Evolutionary conservation across 192 early-diverging fungal genomes (phyloP).

Genomic region (Backusella psychrophila): DNA sequence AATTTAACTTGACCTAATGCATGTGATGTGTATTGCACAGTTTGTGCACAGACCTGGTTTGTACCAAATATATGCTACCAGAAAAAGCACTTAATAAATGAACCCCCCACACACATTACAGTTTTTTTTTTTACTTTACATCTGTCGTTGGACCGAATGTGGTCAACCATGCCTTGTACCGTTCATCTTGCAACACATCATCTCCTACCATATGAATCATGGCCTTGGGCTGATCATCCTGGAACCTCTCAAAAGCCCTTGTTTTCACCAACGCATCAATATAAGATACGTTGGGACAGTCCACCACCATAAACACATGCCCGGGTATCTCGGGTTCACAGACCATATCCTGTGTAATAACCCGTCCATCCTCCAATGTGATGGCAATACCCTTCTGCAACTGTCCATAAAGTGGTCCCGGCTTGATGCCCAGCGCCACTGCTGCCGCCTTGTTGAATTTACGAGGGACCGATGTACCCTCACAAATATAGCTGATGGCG

Average conservation of each 20-base stretch:
- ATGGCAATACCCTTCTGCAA: slow-evolving; percentile 64
- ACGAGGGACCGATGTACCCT: slow-evolving; percentile 69
- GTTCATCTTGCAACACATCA: slow-evolving; percentile 57
- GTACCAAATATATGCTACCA: slow-evolving; percentile 72
- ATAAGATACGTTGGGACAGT: slow-evolving; percentile 61
- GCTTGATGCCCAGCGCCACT: slow-evolving; percentile 59
- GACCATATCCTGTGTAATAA: slow-evolving; percentile 73
- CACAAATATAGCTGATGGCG: slow-evolving; percentile 71
- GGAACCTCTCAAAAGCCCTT: slow-evolving; percentile 40
- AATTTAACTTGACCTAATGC: slow-evolving; percentile 64
- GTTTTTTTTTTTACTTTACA: slow-evolving; percentile 21
- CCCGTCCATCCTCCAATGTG: slow-evolving; percentile 55
- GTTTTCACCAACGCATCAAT: slow-evolving; percentile 44
- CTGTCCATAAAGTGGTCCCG: slow-evolving; percentile 60
- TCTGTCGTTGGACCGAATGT: slow-evolving; percentile 65
- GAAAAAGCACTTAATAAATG: neutral
- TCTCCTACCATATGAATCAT: slow-evolving; percentile 71
- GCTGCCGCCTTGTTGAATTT: slow-evolving; percentile 79
- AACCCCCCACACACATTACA: neutral
- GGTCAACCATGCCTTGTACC: slow-evolving; percentile 75
- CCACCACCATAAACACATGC: slow-evolving; percentile 63
- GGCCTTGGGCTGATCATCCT: slow-evolving; percentile 26
- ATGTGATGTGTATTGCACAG: slow-evolving; percentile 64
- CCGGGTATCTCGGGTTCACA: slow-evolving; percentile 27
- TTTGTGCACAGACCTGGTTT: slow-evolving; percentile 61